Conservation (phyloP, 805 yeast genomes). For the Allodekkera sacchari region DNA sequence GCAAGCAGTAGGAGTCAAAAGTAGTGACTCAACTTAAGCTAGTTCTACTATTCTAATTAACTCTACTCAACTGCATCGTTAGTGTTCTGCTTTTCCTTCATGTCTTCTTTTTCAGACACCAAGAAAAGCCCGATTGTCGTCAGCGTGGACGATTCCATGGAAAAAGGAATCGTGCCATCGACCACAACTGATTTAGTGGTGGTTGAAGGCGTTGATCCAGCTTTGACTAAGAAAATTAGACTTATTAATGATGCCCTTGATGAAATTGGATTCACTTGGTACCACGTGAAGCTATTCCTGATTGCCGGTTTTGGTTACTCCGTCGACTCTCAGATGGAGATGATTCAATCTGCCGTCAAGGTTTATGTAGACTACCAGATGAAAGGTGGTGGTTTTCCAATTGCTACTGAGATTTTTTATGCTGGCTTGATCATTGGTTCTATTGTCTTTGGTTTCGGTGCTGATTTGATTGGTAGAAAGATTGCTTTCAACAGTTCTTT, state of each 20-base stretch:
- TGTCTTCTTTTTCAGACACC: too few species aligned
- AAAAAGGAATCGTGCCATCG: conserved; percentile 7
- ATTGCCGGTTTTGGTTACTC: conserved; percentile 51
- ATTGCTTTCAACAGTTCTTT: conserved; percentile 43
- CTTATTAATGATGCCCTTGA: conserved; percentile 47
- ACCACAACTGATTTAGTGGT: conserved; percentile 10
- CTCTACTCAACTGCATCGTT: too few species aligned
- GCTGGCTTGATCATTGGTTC: conserved; percentile 48
- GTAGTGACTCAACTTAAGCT: too few species aligned
- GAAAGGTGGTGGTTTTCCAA: conserved; percentile 35
- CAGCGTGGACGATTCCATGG: too few species aligned
- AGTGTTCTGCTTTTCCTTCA: too few species aligned
- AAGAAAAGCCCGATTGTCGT: too few species aligned
- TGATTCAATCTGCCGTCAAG: conserved; percentile 38
- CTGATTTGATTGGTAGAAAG: conserved; percentile 47
- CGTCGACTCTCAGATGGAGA: conserved; percentile 43
- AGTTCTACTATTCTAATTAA: too few species aligned
- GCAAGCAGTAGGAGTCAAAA: too few species aligned
- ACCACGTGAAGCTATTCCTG: conserved; percentile 40
- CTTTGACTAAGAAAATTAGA: conserved; percentile 31
- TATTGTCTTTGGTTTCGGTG: conserved; percentile 47
- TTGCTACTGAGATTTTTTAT: conserved; percentile 37
- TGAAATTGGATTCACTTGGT: conserved; percentile 54
- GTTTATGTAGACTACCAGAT: conserved; percentile 38
- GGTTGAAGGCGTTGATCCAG: conserved; percentile 26